phyloP scores from a whole-genome alignment of 768 basidiomycete species.

The Amanita muscaria region DNA sequence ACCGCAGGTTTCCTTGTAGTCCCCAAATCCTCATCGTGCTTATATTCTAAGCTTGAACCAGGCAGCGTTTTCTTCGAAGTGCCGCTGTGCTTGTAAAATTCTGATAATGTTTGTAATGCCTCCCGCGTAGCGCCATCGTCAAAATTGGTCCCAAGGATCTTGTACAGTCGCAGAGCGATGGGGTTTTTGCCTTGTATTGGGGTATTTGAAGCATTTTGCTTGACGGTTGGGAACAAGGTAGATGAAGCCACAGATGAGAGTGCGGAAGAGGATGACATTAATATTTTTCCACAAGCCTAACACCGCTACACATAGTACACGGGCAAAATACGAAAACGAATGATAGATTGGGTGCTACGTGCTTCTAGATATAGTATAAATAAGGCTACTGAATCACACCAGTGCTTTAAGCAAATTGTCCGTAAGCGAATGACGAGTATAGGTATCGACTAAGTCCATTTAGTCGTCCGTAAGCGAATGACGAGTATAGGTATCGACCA shows the following conservation, averaged over 20 bases:
- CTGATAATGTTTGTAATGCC: constrained; percentile 75
- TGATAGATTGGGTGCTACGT: too few species aligned
- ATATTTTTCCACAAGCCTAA: too few species aligned
- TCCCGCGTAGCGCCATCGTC: constrained; percentile 72
- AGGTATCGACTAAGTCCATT: too few species aligned
- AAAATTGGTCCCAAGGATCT: constrained; percentile 76
- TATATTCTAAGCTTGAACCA: constrained; percentile 16
- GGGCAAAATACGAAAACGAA: too few species aligned
- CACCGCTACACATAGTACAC: too few species aligned
- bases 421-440: too few species aligned
- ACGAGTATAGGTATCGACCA: background rate
- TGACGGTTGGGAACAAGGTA: constrained; percentile 10
- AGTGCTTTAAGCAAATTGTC: too few species aligned
- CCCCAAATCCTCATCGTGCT: constrained; percentile 25
- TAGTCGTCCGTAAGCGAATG: background rate
- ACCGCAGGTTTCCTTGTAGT: constrained; percentile 11
- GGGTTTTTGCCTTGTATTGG: constrained; percentile 47
- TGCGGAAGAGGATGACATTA: background rate
- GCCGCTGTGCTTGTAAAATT: constrained; percentile 46
- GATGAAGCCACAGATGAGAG: constrained; percentile 10
- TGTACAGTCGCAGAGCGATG: constrained; percentile 81
- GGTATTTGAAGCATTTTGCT: constrained; percentile 16
- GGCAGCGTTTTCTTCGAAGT: constrained; percentile 26
- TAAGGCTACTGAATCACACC: too few species aligned
- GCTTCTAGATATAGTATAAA: too few species aligned